A percentile compares a stretch with the other conserved stretches of the same genome.
phyloP scores from a whole-genome alignment of 768 basidiomycete genomes.

The Lactarius psammicola region DNA sequence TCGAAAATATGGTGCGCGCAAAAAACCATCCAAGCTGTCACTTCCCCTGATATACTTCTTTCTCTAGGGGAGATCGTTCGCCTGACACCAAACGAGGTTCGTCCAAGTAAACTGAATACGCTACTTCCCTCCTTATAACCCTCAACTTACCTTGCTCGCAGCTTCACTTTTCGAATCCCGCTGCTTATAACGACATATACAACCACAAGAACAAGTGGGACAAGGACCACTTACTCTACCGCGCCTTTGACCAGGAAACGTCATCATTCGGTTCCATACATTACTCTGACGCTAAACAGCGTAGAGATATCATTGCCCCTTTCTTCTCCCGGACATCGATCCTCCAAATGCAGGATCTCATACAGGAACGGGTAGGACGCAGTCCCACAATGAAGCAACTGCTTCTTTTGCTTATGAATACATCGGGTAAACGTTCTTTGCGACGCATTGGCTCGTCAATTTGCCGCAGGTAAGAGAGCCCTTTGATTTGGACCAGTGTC shows the following conservation, averaged over 20 bases:
- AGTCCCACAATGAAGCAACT: background rate
- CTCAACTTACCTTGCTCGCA: background rate
- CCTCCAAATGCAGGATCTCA: slow-evolving; percentile 7
- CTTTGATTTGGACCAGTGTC: background rate
- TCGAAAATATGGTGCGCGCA: slow-evolving; percentile 1
- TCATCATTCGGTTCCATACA: slow-evolving; percentile 3
- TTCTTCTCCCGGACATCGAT: slow-evolving; percentile 8
- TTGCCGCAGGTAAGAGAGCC: background rate
- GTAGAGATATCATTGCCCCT: slow-evolving; percentile 2
- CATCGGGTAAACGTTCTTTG: background rate
- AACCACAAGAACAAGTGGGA: slow-evolving; percentile 14
- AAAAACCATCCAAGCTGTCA: background rate
- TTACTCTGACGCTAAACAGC: slow-evolving; percentile 15
- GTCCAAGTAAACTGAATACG: background rate
- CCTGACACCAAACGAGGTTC: slow-evolving; percentile 8
- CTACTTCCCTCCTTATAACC: too few species aligned
- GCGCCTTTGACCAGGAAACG: slow-evolving; percentile 8
- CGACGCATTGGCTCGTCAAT: slow-evolving; percentile 2
- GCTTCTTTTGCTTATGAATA: background rate
- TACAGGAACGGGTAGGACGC: background rate
- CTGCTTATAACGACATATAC: slow-evolving; percentile 11
- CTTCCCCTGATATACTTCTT: background rate
- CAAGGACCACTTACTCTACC: slow-evolving; percentile 7
- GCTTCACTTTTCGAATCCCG: slow-evolving; percentile 12
- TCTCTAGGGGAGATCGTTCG: slow-evolving; percentile 9